Evolutionary conservation across 441 rosid genomes (phyloP), one percentile per base, ranked within the genome.

Genomic region (Flueggea neowawraea): DNA sequence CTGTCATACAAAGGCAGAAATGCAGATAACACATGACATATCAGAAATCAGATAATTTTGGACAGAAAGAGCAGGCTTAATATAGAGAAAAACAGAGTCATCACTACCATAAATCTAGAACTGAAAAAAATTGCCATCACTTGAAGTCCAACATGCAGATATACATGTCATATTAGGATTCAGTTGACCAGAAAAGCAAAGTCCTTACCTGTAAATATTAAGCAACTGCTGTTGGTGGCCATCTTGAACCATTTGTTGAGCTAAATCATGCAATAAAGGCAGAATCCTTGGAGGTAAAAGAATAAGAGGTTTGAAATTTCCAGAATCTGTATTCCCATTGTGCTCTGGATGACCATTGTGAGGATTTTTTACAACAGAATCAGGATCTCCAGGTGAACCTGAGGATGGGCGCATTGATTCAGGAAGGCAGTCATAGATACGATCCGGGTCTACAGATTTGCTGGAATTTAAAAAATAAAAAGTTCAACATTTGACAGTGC

Each of bases 391-490:
- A 33, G 84, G 82, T 48, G 88, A 85, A 44, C 75, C 93, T 33
- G 89, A 68, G 12, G 98, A 84, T 28, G 97, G 97, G 54, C 95
- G 91, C 80, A 91, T 71, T 7, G 97, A 85, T 76, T 85, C 88
- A 50, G 99, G 99, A 56, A 94, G 95, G 73, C 99, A 85, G 67
- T 89, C 96, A 65, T 91, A 94, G 74, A 94, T 95, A 58, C 85
- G 94, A 70, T 91, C 99, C 69, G 99, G 94, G 70, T 91, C 97
- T 73, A 91, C 87, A 3, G 97, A 85, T 71, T 91, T 91, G 84
- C 97, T 94, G 89, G 69, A 71, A 59, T 69, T 60, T 64, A 56
- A n/a, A n/a, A n/a, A n/a, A n/a, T 1, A 61, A 47, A 47, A 10
- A 6, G 50, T 10, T 47, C 12, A 47, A 14, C 50, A 47, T 47